Evolutionary conservation across 768 basidiomycete genomes (phyloP).

Genomic region (Russula lepida): DNA sequence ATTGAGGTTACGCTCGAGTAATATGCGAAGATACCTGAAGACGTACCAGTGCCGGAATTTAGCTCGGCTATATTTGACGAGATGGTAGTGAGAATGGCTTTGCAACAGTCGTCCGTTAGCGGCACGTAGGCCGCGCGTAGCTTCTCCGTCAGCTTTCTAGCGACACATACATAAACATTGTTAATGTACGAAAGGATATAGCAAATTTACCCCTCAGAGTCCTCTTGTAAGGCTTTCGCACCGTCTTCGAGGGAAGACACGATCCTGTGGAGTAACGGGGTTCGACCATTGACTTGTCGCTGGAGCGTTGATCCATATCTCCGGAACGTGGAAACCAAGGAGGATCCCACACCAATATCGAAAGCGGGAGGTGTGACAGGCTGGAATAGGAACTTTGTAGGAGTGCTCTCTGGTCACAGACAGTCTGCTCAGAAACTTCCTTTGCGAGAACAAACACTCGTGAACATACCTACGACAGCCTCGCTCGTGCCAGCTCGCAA

Average conservation of each 20-base stretch:
- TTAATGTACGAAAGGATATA: neutral
- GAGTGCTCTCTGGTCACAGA: conserved; percentile 38
- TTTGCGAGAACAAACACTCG: neutral
- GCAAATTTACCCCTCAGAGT: conserved; percentile 32
- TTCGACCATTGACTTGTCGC: conserved; percentile 58
- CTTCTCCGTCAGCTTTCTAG: conserved; percentile 44
- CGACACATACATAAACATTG: conserved; percentile 36
- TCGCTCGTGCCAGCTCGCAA: conserved; percentile 26
- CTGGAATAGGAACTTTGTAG: conserved; percentile 49
- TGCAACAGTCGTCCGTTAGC: conserved; percentile 13
- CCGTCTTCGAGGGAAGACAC: conserved; percentile 52
- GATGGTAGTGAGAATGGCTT: conserved; percentile 1
- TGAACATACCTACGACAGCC: conserved; percentile 27
- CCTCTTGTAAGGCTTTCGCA: conserved; percentile 48
- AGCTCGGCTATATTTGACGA: conserved; percentile 3
- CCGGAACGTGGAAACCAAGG: conserved; percentile 42
- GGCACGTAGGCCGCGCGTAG: conserved; percentile 29
- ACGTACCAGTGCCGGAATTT: conserved; percentile 7
- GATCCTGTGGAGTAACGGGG: conserved; percentile 50
- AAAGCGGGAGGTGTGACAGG: conserved; percentile 40
- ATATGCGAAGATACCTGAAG: neutral
- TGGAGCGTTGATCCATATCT: conserved; percentile 54
- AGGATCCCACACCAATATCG: conserved; percentile 31
- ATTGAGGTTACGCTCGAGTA: conserved; percentile 1
- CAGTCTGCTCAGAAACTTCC: conserved; percentile 3